phyloP scores from a whole-genome alignment of 2,329 filamentous ascomycete genomes.

The Neonectria coccinea region DNA sequence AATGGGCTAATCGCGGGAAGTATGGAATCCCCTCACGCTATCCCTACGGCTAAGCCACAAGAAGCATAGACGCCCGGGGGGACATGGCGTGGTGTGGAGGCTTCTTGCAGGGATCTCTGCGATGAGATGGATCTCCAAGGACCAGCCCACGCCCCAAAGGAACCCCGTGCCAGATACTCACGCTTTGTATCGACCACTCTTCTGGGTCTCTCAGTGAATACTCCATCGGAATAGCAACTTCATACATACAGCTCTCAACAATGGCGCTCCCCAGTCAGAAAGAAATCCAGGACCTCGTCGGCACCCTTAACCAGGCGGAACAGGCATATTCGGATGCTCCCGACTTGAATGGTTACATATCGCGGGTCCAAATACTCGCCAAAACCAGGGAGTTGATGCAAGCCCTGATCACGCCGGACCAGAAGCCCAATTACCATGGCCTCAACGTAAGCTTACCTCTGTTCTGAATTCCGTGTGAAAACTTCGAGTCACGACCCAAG shows the following conservation, averaged over 20 bases:
- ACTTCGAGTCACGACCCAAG: not conserved
- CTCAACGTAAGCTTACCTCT: slow-evolving; percentile 42
- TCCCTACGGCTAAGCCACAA: slow-evolving; percentile 14
- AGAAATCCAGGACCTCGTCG: slow-evolving; percentile 39
- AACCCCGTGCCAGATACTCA: not conserved
- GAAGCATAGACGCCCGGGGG: slow-evolving; percentile 5
- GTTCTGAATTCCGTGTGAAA: accelerated
- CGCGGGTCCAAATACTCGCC: slow-evolving; percentile 44
- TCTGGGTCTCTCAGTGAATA: not conserved
- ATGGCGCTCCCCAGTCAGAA: slow-evolving; percentile 37
- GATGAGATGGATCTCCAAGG: slow-evolving; percentile 4
- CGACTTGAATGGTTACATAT: slow-evolving; percentile 42
- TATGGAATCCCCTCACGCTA: slow-evolving; percentile 3
- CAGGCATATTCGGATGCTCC: slow-evolving; percentile 41
- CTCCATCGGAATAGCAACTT: not conserved
- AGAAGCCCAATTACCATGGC: slow-evolving; percentile 50
- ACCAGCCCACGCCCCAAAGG: slow-evolving; percentile 10
- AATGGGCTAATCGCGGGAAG: not conserved
- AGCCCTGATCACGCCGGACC: slow-evolving; percentile 44
- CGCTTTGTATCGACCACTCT: not conserved
- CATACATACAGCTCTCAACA: not conserved
- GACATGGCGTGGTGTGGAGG: slow-evolving; percentile 22
- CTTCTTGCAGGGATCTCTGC: not conserved
- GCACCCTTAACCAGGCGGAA: slow-evolving; percentile 32
- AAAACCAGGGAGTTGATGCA: slow-evolving; percentile 45